A percentile compares a stretch with the other conserved stretches of the same genome.
phyloP scores from a whole-genome alignment of 2,329 filamentous ascomycete species.

The Ophiostoma perfectum region DNA sequence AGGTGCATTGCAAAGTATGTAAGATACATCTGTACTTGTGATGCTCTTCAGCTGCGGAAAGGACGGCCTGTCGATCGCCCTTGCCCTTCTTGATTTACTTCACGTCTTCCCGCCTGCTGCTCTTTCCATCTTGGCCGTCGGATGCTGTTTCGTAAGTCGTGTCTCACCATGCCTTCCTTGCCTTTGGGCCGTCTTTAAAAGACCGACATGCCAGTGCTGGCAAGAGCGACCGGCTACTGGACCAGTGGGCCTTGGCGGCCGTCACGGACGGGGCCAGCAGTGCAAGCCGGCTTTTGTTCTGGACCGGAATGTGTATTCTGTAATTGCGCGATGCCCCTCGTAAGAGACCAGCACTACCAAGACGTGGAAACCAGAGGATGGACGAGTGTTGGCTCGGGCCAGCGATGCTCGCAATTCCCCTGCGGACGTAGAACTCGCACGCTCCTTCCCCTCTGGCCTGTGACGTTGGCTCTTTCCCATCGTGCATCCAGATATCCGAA shows the following conservation, averaged over 20 bases:
- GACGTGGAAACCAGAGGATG: no score
- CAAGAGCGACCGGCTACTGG: slow-evolving; percentile 2
- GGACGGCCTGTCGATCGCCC: slow-evolving; percentile 1
- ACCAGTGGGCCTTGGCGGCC: not conserved
- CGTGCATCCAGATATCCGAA: no score
- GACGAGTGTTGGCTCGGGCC: not conserved
- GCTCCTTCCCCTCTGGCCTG: slow-evolving; percentile 2
- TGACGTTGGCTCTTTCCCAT: not conserved
- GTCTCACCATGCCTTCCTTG: not conserved
- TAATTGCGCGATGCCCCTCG: slow-evolving; percentile 7
- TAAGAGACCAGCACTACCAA: not conserved
- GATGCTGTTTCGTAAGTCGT: slow-evolving; percentile 1
- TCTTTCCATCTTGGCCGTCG: not conserved
- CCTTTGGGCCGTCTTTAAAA: not conserved
- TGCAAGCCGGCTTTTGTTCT: not conserved
- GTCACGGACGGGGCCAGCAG: not conserved
- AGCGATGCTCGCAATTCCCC: no score
- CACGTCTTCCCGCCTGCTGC: not conserved
- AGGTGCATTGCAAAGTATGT: no score
- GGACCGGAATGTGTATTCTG: not conserved
- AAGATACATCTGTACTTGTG: not conserved
- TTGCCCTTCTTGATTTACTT: not conserved
- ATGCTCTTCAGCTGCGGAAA: not conserved
- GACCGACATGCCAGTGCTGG: slow-evolving; percentile 6
- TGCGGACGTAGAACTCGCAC: no score